Base-by-base conservation (phyloP, 768 basidiomycete genomes). In the Termitomyces sp. region DNA sequence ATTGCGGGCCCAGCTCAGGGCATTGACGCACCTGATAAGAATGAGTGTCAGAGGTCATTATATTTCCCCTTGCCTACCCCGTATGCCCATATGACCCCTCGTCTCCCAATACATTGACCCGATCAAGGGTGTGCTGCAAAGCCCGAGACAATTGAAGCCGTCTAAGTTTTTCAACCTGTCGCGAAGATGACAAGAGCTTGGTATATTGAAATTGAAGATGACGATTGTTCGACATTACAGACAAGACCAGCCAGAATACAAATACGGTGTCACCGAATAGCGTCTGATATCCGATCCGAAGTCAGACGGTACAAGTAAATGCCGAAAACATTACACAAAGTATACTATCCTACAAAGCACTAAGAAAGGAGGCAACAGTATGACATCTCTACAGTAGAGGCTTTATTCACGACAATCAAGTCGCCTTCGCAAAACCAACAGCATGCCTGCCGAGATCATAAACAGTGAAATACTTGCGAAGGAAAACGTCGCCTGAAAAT, bases 381-480 rank as follows among this genome's bases (percentile, higher is more conserved):
- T n/a, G 22, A 18, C 31, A 36, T 55, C 18, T 36, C 32, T 26
- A 55, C 32, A 7, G 16, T 12, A 27, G 18, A 26, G 14, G 26
- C 20, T 26, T 46, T 29, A 2, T 16, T 5, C 41, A 46, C 20
- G n/a, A 67, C 63, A 76, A 18, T 68, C 62, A 77, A 20, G 67
- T 63, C 8, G 75, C 68, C 31, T 65, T 58, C 10, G 93, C 94
- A 63, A 95, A 94, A 43, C 92, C 94, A 60, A 96, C 89, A 41
- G 92, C 92, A 70, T 93, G 63, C 61, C 73, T 77, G 34, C 79
- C 86, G 26, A 88, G 79, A 65, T 94, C 91, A 65, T 92, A 94
- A n/a, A 94, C 89, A n/a, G 90, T 92, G 74, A 80, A 91, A 72
- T 88, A 94, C 68, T 86, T 90, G 71, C 95, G 88, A 54, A 97